Evolutionary conservation across 257 asterid species (phyloP).

Genomic region (Solanum tacnaense): DNA sequence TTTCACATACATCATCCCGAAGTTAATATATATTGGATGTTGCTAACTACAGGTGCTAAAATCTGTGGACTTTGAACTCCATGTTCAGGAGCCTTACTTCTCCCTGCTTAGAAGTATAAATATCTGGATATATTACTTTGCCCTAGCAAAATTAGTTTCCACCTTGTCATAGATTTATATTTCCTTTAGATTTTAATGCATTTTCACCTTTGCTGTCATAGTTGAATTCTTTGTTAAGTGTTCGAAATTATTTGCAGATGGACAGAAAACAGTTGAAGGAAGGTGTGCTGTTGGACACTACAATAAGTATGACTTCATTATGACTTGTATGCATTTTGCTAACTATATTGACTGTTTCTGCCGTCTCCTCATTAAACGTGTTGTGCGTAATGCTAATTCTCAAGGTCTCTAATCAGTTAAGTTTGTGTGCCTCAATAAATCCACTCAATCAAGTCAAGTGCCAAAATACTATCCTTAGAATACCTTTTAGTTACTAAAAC

Average conservation of each 20-base stretch:
- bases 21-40: background rate
- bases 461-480: background rate
- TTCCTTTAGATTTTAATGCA: background rate
- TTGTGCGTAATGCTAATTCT: background rate
- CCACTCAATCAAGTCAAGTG: background rate
- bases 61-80: constrained; percentile 67
- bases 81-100: constrained; percentile 85
- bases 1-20: background rate
- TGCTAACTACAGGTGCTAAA: constrained; percentile 36
- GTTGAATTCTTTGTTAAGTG: background rate
- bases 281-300: constrained; percentile 73
- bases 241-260: constrained; percentile 29
- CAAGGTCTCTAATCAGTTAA: background rate
- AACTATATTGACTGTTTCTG: background rate
- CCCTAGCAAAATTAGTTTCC: background rate
- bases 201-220: background rate
- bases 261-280: constrained; percentile 78
- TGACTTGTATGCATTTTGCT: background rate
- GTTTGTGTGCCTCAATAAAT: background rate
- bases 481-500: background rate
- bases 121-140: background rate
- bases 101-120: constrained; percentile 56
- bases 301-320: constrained; percentile 31
- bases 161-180: background rate
- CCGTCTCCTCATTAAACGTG: background rate